These are phyloP conservation scores for Paxillus involutus DNA, from an alignment of 768 basidiomycete genomes.

Conservation along the genomic window DNA sequence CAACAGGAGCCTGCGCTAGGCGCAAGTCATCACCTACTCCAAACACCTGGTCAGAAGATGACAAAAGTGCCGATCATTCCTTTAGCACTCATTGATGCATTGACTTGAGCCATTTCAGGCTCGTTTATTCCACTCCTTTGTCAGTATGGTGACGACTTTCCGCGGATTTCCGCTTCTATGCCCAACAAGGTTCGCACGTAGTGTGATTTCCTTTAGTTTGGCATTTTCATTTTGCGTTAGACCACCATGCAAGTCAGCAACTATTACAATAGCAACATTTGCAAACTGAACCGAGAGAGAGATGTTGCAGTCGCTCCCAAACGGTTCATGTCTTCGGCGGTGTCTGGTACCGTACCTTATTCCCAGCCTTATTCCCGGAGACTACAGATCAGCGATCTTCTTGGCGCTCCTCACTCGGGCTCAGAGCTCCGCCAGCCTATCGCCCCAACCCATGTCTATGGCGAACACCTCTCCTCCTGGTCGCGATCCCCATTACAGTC, in stretches of 20 bases:
- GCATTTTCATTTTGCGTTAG: constrained; percentile 29
- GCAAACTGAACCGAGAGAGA: constrained; percentile 39
- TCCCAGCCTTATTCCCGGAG: neutral
- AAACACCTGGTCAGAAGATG: constrained; percentile 63
- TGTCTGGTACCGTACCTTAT: neutral
- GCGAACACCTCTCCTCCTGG: neutral
- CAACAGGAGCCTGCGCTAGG: constrained; percentile 16
- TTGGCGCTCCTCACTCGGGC: neutral
- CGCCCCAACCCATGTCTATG: neutral
- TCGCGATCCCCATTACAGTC: neutral
- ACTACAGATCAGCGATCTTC: constrained; percentile 2
- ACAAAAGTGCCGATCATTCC: constrained; percentile 51
- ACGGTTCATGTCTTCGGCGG: constrained; percentile 25
- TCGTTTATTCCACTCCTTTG: constrained; percentile 55
- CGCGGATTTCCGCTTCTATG: constrained; percentile 67
- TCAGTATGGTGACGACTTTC: constrained; percentile 66
- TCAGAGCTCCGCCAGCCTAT: neutral
- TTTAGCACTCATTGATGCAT: constrained; percentile 3
- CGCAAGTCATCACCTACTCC: constrained; percentile 31
- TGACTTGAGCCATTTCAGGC: constrained; percentile 32
- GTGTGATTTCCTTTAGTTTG: constrained; percentile 6
- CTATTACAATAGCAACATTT: constrained; percentile 47
- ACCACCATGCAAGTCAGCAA: constrained; percentile 55
- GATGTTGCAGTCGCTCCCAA: constrained; percentile 42
- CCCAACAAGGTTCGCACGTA: constrained; percentile 50